phyloP scores from a whole-genome alignment of 257 asterid genomes.

The Gentiana straminea region DNA sequence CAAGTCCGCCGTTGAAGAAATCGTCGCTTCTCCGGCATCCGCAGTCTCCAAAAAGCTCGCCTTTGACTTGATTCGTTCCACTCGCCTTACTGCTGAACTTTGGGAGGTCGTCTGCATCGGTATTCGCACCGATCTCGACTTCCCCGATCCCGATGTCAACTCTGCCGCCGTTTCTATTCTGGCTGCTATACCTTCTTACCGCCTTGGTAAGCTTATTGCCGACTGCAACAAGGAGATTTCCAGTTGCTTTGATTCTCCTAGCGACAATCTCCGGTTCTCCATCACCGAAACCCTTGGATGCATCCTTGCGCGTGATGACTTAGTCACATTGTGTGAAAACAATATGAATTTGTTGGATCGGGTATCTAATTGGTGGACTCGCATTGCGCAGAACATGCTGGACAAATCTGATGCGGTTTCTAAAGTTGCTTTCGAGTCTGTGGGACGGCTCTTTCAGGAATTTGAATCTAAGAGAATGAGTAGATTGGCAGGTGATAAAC shows the following conservation, averaged over 20 bases:
- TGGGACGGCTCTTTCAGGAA: constrained; percentile 77
- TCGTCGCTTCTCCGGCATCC: constrained; percentile 89
- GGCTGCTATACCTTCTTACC: constrained; percentile 76
- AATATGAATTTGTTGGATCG: constrained; percentile 73
- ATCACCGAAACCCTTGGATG: constrained; percentile 84
- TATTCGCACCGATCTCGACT: constrained; percentile 69
- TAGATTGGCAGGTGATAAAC: constrained; percentile 82
- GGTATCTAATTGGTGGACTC: constrained; percentile 74
- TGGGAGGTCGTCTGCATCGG: constrained; percentile 82
- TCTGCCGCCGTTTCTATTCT: constrained; percentile 88
- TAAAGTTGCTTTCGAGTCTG: constrained; percentile 69
- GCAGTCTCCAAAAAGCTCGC: constrained; percentile 85
- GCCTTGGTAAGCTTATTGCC: constrained; percentile 64
- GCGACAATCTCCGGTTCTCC: constrained; percentile 68
- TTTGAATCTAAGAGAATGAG: constrained; percentile 87
- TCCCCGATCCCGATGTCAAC: constrained; percentile 85
- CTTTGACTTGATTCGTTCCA: constrained; percentile 74
- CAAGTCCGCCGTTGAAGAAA: constrained; percentile 86
- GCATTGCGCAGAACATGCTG: constrained; percentile 72
- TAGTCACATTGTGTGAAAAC: constrained; percentile 73
- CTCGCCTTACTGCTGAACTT: constrained; percentile 73
- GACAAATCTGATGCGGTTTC: constrained; percentile 70
- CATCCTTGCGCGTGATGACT: constrained; percentile 78
- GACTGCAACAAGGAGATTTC: constrained; percentile 72
- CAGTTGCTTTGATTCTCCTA: constrained; percentile 64